Evolutionary conservation across 1,284 basidiomycete genomes (phyloP), one percentile per base, ranked within the genome.

Genomic region (Apiotrichum domesticum): DNA sequence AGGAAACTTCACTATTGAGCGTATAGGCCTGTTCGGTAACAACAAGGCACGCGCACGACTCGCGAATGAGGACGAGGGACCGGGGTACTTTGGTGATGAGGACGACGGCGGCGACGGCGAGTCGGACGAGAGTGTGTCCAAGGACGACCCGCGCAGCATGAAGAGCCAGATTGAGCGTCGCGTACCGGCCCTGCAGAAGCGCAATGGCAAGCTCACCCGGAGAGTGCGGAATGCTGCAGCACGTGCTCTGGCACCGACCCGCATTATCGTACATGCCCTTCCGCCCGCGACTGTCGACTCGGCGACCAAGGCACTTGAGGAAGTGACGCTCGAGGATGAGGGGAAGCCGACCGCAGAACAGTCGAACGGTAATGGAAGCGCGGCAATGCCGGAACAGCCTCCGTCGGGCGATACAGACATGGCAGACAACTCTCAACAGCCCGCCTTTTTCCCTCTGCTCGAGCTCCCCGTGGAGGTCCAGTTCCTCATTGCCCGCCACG

Each of bases 401-500:
- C 8, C 13, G 7, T 8, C 37, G 13, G 37, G 13, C 13, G 37
- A 39, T 13, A 13, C 8, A 13, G 15, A 35, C 15, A 35, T 43
- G 15, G 34, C 34, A 3, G 21, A 21, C 21, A 21, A 21, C 21
- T 21, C 21, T 21, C 21, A 21, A 21, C 21, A 21, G 35, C 35
- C 37, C 35, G 35, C n/a, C 33, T 29, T 21, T 2, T 74, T 74
- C 58, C 63, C 57, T 3, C 46, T 75, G 7, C 55, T 75, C 44
- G 69, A 72, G 7, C 63, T 75, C 10, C 73, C 73, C 32, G 53
- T 54, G 40, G 73, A 75, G 53, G 63, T 75, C 11, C 43, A 69
- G 11, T 58, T 69, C 34, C 59, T 66, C 29, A 66, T 75, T 33
- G 64, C 70, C 0, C 59, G 67, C 15, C 68, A 73, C 56, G 51